A percentile compares a stretch with the other conserved stretches of the same genome.
Conservation (phyloP, 129 eudicot species). For the Arctium lappa region DNA sequence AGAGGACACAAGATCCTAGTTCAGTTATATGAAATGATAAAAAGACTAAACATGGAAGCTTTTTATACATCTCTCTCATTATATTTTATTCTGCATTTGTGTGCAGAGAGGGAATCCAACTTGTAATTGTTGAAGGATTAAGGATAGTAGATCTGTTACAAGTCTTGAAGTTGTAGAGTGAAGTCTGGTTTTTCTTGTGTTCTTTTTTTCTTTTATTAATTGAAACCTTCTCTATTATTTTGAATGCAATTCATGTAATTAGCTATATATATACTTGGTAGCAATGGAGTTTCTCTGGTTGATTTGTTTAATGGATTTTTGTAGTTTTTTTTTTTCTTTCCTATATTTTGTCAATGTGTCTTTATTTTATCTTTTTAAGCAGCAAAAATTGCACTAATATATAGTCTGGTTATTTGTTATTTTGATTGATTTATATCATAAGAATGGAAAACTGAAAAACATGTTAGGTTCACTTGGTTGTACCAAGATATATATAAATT, state of each 20-base stretch:
- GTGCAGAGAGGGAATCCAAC: conserved; percentile 40
- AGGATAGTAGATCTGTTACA: conserved; percentile 25
- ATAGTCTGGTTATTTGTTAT: not conserved
- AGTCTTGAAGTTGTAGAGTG: conserved; percentile 26
- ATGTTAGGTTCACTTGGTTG: no score
- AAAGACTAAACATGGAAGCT: conserved; percentile 19
- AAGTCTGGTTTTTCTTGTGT: conserved; percentile 1
- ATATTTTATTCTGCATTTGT: conserved; percentile 42
- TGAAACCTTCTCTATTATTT: not conserved
- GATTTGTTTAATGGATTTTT: not conserved
- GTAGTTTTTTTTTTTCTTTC: not conserved
- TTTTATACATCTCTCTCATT: conserved; percentile 15
- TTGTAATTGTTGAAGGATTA: conserved; percentile 36
- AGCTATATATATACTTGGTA: not conserved
- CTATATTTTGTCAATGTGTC: not conserved
- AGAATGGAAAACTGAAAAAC: no score
- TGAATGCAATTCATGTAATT: conserved; percentile 1
- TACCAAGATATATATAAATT: no score
- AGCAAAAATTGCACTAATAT: not conserved
- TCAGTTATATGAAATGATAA: conserved; percentile 46
- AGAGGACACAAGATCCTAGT: conserved; percentile 64
- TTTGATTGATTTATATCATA: no score
- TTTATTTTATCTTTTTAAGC: not conserved
- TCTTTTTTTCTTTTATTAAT: not conserved
- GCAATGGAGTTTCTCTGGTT: conserved; percentile 2